Base-by-base conservation (phyloP, 2,329 filamentous ascomycete genomes). In the Hymenoscyphus scutula region DNA sequence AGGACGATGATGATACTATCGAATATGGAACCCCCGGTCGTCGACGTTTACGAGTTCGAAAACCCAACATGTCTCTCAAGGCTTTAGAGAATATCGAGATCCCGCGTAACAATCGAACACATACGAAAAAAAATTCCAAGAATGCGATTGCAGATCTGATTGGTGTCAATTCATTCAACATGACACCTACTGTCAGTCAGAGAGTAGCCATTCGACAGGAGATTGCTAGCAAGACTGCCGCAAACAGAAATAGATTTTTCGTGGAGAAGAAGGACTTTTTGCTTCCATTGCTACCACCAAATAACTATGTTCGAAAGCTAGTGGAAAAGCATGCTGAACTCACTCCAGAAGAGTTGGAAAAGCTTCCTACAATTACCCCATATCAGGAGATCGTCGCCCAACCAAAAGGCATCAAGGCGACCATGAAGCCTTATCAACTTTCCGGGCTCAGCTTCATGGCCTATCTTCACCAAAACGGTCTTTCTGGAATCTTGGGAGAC, bases 341-440 rank as follows among this genome's bases (percentile, higher is more conserved):
- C 13, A 67, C 67, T 19, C 34, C 59, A 41, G 67, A 66, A 11
- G 70, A 72, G 58, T 61, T 64, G 8, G 59, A 67, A 0, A 58
- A 67, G n/a, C 65, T 71, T 15, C 72, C 70, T 30, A 57, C 51
- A 3, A 62, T 65, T 19, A 67, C 67, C 1, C 67, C 73, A 41
- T 72, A 74, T 56, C 58, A 69, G 58, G 70, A 73, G 61, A 66
- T 74, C 32, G 67, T 66, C 29, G 56, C 41, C 10, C 71, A 74
- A 45, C 71, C 73, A 1, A 55, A 56, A 11, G 72, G 72, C 6
- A 77, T 85, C 13, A 79, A 70, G 1, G 83, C 83, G 0, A 76
- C 69, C 0, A 80, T 83, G 73, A 83, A 83, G 67, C 76, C 79
- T 2, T 82, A 83, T 55, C 81, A 83, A 63, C 69, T 82, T 0